Conservation (phyloP, 2,329 filamentous ascomycete species). For the Plenodomus lindquistii region DNA sequence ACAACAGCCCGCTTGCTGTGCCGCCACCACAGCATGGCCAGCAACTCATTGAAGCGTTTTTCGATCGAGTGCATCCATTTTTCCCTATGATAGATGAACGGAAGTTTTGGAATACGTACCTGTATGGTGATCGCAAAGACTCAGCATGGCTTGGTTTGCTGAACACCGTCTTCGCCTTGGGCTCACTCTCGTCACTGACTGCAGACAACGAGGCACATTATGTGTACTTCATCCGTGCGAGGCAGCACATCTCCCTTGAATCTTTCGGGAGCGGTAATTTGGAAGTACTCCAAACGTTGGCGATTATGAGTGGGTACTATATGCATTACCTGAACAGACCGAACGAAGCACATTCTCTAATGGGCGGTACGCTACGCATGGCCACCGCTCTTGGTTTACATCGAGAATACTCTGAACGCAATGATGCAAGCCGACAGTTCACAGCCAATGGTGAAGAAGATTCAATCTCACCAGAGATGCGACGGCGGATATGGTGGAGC, state of each 20-base stretch:
- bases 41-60: conserved; percentile 74
- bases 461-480: conserved; percentile 44
- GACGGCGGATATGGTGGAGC: conserved; percentile 51
- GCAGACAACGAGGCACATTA: conserved; percentile 67
- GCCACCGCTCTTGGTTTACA: conserved; percentile 75
- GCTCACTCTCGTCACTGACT: conserved; percentile 70
- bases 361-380: conserved; percentile 73
- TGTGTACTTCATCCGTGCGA: conserved; percentile 70
- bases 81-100: conserved; percentile 75
- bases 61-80: conserved; percentile 72
- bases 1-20: conserved; percentile 48
- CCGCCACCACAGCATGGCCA: conserved; percentile 67
- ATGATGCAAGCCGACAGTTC: conserved; percentile 17
- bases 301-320: conserved; percentile 74
- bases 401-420: conserved; percentile 59
- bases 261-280: conserved; percentile 71
- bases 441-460: conserved; percentile 34
- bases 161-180: conserved; percentile 78
- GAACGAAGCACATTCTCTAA: conserved; percentile 74
- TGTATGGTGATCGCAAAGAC: conserved; percentile 66
- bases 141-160: conserved; percentile 71
- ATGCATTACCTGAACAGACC: conserved; percentile 77
- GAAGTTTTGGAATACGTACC: conserved; percentile 68
- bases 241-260: conserved; percentile 68
- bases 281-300: conserved; percentile 73